phyloP scores from a whole-genome alignment of 495 filamentous ascomycete species.

The Endocarpon pusillum region DNA sequence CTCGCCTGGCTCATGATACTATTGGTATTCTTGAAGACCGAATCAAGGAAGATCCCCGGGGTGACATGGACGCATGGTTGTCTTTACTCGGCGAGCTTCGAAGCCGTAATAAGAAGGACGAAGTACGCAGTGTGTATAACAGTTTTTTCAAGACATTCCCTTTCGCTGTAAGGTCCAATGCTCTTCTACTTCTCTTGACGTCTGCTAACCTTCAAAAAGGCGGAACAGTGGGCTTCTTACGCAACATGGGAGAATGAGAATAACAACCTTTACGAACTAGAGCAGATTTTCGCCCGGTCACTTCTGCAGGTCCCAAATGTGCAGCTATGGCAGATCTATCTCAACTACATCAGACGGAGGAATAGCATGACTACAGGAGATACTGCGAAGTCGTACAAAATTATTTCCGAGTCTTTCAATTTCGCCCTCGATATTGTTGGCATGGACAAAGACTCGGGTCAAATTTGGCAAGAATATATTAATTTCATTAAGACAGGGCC shows the following conservation, averaged over 20 bases:
- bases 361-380: slow-evolving; percentile 72
- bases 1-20: slow-evolving; percentile 56
- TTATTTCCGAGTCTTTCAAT: slow-evolving; percentile 71
- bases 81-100: slow-evolving; percentile 72
- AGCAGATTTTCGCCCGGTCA: slow-evolving; percentile 62
- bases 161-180: slow-evolving; percentile 52
- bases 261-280: slow-evolving; percentile 57
- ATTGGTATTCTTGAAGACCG: slow-evolving; percentile 79
- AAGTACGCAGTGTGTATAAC: slow-evolving; percentile 65
- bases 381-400: slow-evolving; percentile 53
- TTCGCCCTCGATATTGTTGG: slow-evolving; percentile 80
- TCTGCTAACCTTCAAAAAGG: slow-evolving; percentile 33
- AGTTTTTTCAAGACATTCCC: slow-evolving; percentile 78
- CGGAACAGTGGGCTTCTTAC: slow-evolving; percentile 75
- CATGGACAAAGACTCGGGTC: slow-evolving; percentile 78
- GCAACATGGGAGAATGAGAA: slow-evolving; percentile 72
- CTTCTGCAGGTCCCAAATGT: slow-evolving; percentile 61
- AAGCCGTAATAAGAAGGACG: slow-evolving; percentile 62
- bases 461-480: slow-evolving; percentile 84
- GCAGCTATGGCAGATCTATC: slow-evolving; percentile 78
- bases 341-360: slow-evolving; percentile 82
- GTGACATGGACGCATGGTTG: slow-evolving; percentile 82
- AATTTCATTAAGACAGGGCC: slow-evolving; percentile 76
- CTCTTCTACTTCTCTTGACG: slow-evolving; percentile 6
- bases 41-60: slow-evolving; percentile 76